A percentile compares a stretch with the other conserved stretches of the same genome.
Evolutionary conservation across 345 rosid species (phyloP).

Genomic region (Salix suchowensis): DNA sequence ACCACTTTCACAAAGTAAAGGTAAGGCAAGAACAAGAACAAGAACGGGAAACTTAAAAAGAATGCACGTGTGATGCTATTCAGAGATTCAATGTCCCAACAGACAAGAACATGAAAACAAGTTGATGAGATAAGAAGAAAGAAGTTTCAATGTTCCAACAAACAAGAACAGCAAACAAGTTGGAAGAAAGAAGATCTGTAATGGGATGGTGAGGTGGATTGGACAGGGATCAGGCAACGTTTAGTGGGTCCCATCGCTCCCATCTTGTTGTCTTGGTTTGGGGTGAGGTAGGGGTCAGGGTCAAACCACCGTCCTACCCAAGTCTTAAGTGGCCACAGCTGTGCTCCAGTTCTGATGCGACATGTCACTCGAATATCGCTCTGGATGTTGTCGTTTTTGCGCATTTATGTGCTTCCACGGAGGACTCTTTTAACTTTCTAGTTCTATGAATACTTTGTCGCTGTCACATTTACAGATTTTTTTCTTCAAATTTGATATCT

Average conservation of each 20-base stretch:
- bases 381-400: background rate
- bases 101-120: background rate
- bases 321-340: slow-evolving; percentile 29
- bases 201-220: background rate
- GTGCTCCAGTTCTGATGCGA: slow-evolving; percentile 13
- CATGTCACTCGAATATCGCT: background rate
- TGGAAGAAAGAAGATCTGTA: background rate
- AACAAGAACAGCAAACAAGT: background rate
- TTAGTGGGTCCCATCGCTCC: background rate
- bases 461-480: too few species aligned
- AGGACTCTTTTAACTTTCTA: too few species aligned
- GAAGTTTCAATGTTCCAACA: background rate
- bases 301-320: slow-evolving; percentile 13
- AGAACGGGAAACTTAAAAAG: background rate
- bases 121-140: background rate
- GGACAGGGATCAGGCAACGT: background rate
- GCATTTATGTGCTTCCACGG: too few species aligned
- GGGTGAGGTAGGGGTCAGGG: slow-evolving; percentile 8
- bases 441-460: too few species aligned
- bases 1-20: background rate
- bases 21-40: background rate
- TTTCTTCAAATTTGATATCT: too few species aligned
- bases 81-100: background rate
- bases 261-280: background rate
- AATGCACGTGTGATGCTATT: slow-evolving; percentile 8